Conservation (phyloP, 768 basidiomycete species). For the Tubosaeta brunneosetosa region DNA sequence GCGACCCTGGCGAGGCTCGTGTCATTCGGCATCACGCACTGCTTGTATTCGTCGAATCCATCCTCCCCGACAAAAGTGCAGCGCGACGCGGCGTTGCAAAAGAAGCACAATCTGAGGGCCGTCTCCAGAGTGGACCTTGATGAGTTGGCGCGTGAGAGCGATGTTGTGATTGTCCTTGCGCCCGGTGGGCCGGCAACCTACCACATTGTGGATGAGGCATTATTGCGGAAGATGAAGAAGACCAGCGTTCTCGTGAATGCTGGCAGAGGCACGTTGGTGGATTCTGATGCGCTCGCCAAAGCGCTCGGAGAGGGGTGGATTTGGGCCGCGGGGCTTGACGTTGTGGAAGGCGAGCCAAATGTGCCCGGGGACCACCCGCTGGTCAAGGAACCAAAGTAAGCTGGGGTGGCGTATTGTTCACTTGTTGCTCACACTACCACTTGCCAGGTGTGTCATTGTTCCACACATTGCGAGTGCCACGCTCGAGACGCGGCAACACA, state of each 20-base stretch:
- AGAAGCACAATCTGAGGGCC: constrained; percentile 29
- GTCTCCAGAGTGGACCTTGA: constrained; percentile 59
- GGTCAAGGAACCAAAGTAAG: constrained; percentile 68
- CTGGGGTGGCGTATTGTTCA: constrained; percentile 2
- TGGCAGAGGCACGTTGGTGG: constrained; percentile 80
- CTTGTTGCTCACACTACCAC: not conserved
- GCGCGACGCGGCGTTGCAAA: constrained; percentile 37
- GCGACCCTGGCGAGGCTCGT: constrained; percentile 74
- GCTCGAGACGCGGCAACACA: constrained; percentile 72
- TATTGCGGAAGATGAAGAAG: constrained; percentile 82
- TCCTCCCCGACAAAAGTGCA: constrained; percentile 40
- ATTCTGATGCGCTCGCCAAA: constrained; percentile 81
- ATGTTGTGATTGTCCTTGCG: constrained; percentile 80
- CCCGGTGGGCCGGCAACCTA: constrained; percentile 69
- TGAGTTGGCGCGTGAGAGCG: constrained; percentile 70
- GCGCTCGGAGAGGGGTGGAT: constrained; percentile 78
- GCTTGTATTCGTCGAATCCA: constrained; percentile 63
- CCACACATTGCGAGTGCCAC: constrained; percentile 94
- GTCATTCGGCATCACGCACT: constrained; percentile 75
- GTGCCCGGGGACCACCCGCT: constrained; percentile 72
- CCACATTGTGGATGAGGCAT: constrained; percentile 65
- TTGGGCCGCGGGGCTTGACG: constrained; percentile 91
- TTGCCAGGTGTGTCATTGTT: constrained; percentile 64
- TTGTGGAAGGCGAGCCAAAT: constrained; percentile 88
- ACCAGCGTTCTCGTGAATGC: constrained; percentile 82